Conservation (phyloP, 345 rosid species). For the Kandelia obovata region DNA sequence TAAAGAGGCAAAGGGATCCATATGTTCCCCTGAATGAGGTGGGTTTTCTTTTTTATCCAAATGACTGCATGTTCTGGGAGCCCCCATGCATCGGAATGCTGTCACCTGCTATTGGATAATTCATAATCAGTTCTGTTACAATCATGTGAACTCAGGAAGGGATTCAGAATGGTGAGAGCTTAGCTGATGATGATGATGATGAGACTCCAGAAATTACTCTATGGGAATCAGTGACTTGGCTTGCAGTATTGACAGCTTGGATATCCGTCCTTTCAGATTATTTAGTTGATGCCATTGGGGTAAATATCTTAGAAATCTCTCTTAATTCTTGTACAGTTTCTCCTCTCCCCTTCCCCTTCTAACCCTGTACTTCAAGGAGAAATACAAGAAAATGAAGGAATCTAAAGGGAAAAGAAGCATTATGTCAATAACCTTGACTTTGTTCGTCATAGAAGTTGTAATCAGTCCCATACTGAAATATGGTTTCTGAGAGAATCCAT, state of each 20-base stretch:
- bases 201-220: slow-evolving; percentile 80
- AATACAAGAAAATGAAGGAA: no score
- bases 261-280: slow-evolving; percentile 82
- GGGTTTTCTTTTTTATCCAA: slow-evolving; percentile 17
- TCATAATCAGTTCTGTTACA: slow-evolving; percentile 10
- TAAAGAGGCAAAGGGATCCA: slow-evolving; percentile 49
- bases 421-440: not conserved
- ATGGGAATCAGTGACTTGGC: slow-evolving; percentile 86
- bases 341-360: no score
- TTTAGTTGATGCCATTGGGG: slow-evolving; percentile 89
- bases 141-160: slow-evolving; percentile 52
- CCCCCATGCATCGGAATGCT: not conserved
- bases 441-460: not conserved
- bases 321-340: no score
- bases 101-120: not conserved
- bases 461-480: not conserved
- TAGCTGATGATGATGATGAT: slow-evolving; percentile 33
- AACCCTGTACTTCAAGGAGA: no score
- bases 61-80: no score
- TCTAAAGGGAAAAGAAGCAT: no score
- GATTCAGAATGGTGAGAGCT: slow-evolving; percentile 38
- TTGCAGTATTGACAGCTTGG: slow-evolving; percentile 82
- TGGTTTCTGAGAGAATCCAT: slow-evolving; percentile 2
- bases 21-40: slow-evolving; percentile 66
- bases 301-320: slow-evolving; percentile 15